Conservation (phyloP, 108 stramenopile genomes). For the Skeletonema menzelii region DNA sequence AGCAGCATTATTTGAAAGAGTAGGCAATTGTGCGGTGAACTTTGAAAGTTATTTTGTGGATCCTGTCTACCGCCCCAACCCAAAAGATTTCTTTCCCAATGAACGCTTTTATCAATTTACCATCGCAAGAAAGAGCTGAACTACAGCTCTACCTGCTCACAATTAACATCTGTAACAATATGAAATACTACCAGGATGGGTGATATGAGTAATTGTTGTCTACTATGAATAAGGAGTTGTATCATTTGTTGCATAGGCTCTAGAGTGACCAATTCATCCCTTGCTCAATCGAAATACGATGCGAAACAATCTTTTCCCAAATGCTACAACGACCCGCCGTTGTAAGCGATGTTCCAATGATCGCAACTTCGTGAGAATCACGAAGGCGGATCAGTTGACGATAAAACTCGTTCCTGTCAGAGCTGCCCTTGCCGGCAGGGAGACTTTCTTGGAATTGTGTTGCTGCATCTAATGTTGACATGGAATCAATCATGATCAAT, state of each 20-base stretch:
- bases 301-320: slow-evolving; percentile 47
- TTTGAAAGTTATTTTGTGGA: slow-evolving; percentile 87
- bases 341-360: slow-evolving; percentile 24
- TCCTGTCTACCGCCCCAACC: slow-evolving; percentile 84
- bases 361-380: slow-evolving; percentile 40
- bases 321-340: slow-evolving; percentile 5
- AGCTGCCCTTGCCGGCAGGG: slow-evolving; percentile 17
- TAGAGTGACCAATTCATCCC: background rate
- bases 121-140: slow-evolving; percentile 23
- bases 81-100: slow-evolving; percentile 87
- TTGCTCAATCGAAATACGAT: slow-evolving; percentile 30
- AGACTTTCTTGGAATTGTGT: slow-evolving; percentile 47
- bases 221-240: background rate
- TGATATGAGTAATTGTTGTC: background rate
- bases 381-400: slow-evolving; percentile 44
- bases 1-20: slow-evolving; percentile 74
- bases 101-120: slow-evolving; percentile 80
- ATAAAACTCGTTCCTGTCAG: slow-evolving; percentile 44
- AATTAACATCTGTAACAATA: background rate
- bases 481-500: slow-evolving; percentile 44
- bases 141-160: too few relatives aligned
- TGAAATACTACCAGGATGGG: background rate
- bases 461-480: slow-evolving; percentile 39
- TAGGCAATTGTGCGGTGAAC: slow-evolving; percentile 26
- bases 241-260: background rate